Conservation (phyloP, 176 grass and related monocot genomes). For the Otatea glauca region DNA sequence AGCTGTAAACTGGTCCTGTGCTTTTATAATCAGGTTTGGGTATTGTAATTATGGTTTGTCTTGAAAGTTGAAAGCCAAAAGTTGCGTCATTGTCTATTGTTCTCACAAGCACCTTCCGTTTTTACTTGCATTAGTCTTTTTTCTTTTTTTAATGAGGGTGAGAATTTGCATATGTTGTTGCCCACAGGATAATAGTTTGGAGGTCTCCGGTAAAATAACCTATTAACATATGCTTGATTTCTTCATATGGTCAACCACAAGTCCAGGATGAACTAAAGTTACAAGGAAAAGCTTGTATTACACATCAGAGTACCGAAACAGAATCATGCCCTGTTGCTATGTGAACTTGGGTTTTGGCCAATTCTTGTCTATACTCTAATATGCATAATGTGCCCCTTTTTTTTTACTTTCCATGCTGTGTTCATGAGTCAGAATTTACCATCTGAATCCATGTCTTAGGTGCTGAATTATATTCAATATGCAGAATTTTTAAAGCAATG, state of each 20-base stretch:
- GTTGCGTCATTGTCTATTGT: neutral
- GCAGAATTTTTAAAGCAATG: neutral
- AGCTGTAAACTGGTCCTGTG: neutral
- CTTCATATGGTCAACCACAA: neutral
- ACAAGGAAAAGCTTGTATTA: neutral
- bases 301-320: neutral
- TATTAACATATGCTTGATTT: neutral
- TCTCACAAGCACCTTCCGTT: neutral
- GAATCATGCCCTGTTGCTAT: neutral
- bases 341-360: conserved; percentile 19
- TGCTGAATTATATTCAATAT: neutral
- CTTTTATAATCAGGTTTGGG: neutral
- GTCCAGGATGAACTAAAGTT: neutral
- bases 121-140: neutral
- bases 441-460: neutral
- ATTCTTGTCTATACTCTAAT: neutral
- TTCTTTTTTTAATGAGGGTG: neutral
- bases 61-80: neutral
- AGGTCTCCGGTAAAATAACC: neutral
- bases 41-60: neutral
- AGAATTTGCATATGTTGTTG: neutral
- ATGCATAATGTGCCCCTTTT: conserved; percentile 1
- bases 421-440: conserved; percentile 11
- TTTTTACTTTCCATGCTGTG: neutral
- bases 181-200: neutral